A percentile compares a stretch with the other conserved stretches of the same genome.
Conservation (phyloP, 495 filamentous ascomycete genomes). For the Xylaria telfairii region DNA sequence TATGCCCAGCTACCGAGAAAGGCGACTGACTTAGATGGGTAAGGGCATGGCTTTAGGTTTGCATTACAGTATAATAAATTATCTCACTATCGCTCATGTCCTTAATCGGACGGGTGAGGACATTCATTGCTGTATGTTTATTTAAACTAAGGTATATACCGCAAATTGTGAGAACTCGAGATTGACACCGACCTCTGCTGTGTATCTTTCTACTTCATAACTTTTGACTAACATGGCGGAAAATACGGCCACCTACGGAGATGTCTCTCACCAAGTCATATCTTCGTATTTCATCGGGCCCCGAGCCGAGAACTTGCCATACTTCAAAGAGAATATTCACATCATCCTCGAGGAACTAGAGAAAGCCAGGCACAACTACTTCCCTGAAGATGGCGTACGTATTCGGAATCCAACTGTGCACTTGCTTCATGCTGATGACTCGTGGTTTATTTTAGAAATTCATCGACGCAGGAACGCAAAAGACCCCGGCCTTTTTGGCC, state of each 20-base stretch:
- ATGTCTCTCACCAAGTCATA: constrained; percentile 44
- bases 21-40: not conserved
- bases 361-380: constrained; percentile 40
- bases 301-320: constrained; percentile 47
- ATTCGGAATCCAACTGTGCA: not conserved
- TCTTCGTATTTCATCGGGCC: constrained; percentile 52
- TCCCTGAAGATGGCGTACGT: constrained; percentile 38
- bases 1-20: no score
- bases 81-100: not conserved
- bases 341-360: constrained; percentile 44
- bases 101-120: not conserved
- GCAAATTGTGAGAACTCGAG: not conserved
- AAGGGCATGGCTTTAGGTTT: not conserved
- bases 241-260: constrained; percentile 21
- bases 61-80: not conserved
- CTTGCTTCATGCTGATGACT: not conserved
- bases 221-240: not conserved
- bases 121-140: not conserved
- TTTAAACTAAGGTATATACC: not conserved
- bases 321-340: constrained; percentile 45
- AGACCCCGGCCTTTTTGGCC: constrained; percentile 37
- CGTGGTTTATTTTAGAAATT: constrained; percentile 36
- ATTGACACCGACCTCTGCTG: not conserved
- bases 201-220: not conserved
- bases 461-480: constrained; percentile 39